Evolutionary conservation across 2,329 filamentous ascomycete genomes (phyloP), one percentile per base, ranked within the genome.

Genomic region (Periglandula ipomoeae): DNA sequence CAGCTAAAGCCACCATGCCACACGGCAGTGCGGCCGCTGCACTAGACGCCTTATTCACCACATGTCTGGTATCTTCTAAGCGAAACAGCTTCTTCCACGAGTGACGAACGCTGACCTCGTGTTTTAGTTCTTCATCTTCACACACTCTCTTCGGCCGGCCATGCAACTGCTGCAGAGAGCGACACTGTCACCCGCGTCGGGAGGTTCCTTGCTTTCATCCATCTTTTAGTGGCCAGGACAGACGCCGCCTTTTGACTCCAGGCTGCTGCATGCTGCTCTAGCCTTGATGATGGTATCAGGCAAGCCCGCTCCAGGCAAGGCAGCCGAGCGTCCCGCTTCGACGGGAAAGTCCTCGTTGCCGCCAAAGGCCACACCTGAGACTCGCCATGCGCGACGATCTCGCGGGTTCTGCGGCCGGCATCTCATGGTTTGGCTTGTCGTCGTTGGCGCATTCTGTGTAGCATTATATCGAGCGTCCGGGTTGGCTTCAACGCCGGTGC

Each of bases 401-500:
- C 39, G 32, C 13, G n/a, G 20, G 5, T 44, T 45, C 34, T 53
- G 50, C 43, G 23, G 49, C 15, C 47, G 47, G 11, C 45, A 51
- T 22, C 13, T 55, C 11, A 37, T 48, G 23, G 44, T 57, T 34
- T 22, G 53, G 20, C 38, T 53, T 34, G 41, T 55, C 22, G 39
- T 56, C 8, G 10, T 51, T 9, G 50, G 48, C 26, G 50, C 50
- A 35, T 51, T 30, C 38, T 50, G 35, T 35, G 46, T 52, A 35
- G 54, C 53, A 19, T 41, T 54, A 10, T 52, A 52, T 26, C 55
- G 50, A 24, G 45, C 50, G 19, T 50, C 54, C 11, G 54, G 49
- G 47, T 46, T 55, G 48, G 44, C 52, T 41, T 49, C 42, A 20
- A 46, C 34, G 6, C 50, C 52, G 8, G 46, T 54, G 10, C 40